Percentiles rank a stretch among this genome's conserved stretches.
Conservation (phyloP, 169 alveolate genomes). For the Cryptosporidium bovis region DNA sequence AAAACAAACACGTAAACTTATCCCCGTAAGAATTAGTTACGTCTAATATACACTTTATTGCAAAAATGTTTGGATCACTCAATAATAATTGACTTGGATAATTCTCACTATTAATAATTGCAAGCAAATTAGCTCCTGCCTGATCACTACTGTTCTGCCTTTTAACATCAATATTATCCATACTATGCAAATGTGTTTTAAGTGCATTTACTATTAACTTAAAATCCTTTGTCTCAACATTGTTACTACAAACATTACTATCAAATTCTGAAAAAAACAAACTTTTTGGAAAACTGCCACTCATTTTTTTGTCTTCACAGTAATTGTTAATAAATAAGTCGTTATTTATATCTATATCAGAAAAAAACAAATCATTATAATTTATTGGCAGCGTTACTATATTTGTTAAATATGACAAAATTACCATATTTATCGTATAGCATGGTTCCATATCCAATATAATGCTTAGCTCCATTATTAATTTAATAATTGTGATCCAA, state of each 20-base stretch:
- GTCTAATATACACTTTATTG: constrained; percentile 43
- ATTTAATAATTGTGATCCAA: constrained; percentile 32
- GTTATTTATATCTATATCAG: not conserved
- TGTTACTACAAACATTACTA: not conserved
- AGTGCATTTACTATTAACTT: not conserved
- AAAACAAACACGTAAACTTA: constrained; percentile 3
- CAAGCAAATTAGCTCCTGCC: not conserved
- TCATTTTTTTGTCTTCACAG: no score
- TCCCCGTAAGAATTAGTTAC: constrained; percentile 13
- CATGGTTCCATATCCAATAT: constrained; percentile 19
- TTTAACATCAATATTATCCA: no score
- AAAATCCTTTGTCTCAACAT: not conserved
- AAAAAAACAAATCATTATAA: constrained; percentile 22
- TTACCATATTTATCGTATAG: constrained; percentile 18
- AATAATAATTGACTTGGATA: constrained; percentile 1
- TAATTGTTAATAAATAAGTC: not conserved
- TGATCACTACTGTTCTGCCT: not conserved
- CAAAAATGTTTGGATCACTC: constrained; percentile 13
- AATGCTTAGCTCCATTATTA: constrained; percentile 15
- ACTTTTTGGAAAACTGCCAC: no score
- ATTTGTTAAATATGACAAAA: constrained; percentile 36
- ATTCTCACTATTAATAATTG: not conserved
- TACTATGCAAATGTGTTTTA: not conserved
- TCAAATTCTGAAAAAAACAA: not conserved
- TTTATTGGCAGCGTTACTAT: constrained; percentile 8